Base-by-base conservation (phyloP, 768 basidiomycete species). In the Mycena capillaripes region DNA sequence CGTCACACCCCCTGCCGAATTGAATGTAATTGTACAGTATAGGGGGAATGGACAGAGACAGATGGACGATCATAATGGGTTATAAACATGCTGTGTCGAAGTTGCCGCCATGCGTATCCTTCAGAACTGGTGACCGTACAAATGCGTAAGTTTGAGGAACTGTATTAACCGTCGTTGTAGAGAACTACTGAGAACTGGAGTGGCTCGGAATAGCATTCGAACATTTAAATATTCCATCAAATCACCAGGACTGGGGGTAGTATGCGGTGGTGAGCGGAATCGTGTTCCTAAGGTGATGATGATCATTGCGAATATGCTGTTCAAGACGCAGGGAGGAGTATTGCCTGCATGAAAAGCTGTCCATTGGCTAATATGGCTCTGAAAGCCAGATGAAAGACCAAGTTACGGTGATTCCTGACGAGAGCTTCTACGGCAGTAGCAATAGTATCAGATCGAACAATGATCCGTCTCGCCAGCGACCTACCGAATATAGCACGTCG, bases 371-470 rank as follows among this genome's bases (percentile, higher is more conserved):
- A 19, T n/a, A 50, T n/a, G 25, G 48, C 23, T 50, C 48, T 50
- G 48, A 50, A 50, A 14, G 19, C 48, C 23, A 50, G 48, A 50
- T 50, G 48, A 25, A 50, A 16, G 48, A n/a, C 59, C 25, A 61
- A 48, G 44, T 61, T 56, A 25, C 55, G 55, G 32, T 25, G 55
- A 32, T 56, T 56, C 55, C 55, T n/a, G n/a, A 36, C 32, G 25
- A 56, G 55, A 50, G 48, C 48, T 50, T 8, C 48, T 50, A 14
- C 55, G 19, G 55, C 55, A 30, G 29, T 56, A 53, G 29, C 52
- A 30, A 53, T 4, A 25, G 25, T 17, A 30, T 56, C 10, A 56
- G 55, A 21, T 27, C 17, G 55, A 6, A 56, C 55, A 36, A 36
- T 19, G 32, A 29, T 56, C 30, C 27, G 32, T 56, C 29, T 56